Evolutionary conservation across 139 green algal genomes (phyloP), one percentile per base, ranked within the genome.

Genomic region (Chlamydomonas sphaeroides): DNA sequence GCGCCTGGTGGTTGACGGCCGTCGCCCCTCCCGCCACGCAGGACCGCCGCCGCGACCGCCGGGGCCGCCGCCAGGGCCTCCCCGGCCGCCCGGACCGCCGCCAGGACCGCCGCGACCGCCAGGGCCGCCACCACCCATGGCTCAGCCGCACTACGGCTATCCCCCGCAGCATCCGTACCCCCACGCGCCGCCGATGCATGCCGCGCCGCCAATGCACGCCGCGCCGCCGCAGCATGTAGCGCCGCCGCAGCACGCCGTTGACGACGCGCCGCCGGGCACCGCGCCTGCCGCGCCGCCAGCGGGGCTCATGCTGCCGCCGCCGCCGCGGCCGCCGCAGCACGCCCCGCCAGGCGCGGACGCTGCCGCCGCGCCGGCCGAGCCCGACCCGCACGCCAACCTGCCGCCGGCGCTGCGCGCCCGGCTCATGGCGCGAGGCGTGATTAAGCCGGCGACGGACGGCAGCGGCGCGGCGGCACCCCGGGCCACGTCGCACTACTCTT

Each of bases 391-490:
- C 8, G 49, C 21, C 49, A 56, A 86, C 15, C 89, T 96, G n/a
- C 93, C 93, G 3, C 86, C 93, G 1, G 88, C 90, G 26, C 81
- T 96, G 41, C 62, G 65, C 5, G 89, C 87, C 0, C 79, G 92
- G 14, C 89, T 96, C 30, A 78, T 83, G 17, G 89, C 87, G 0
- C 66, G 92, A 1, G 93, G 93, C 66, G 92, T 96, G 33, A 62
- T 95, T 56, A 28, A 51, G 51, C 17, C 20, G 53, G 53, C 15
- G 53, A 5, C 53, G 20, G 53, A 26, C 18, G 53, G 21, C 23
- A 18, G 53, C 53, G 23, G 53, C 18, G 33, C 18, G 28, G 21
- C 59, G n/a, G 59, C n/a, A 30, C n/a, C 75, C 2, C 18, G 51
- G 23, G 84, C 56, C 0, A 36, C 23, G 1, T 32, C 28, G 80